A percentile compares a stretch with the other conserved stretches of the same genome.
Conservation (phyloP, 2,329 filamentous ascomycete genomes). For the Xenosphaeropsis pyriputrescens region DNA sequence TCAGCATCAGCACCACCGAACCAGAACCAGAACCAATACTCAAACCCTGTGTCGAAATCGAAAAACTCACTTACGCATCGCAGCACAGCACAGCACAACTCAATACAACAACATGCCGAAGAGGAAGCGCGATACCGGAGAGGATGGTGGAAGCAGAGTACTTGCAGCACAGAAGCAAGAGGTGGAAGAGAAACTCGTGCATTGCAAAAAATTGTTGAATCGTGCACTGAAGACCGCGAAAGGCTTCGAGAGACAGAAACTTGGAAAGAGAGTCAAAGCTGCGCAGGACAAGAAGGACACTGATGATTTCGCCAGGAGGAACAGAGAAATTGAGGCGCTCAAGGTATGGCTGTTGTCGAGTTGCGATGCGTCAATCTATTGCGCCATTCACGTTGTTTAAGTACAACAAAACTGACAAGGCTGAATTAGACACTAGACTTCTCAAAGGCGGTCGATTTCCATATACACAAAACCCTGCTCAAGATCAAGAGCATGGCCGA, state of each 20-base stretch:
- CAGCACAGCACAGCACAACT: too few species aligned
- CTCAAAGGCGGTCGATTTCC: slow-evolving; percentile 25
- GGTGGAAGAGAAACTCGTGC: slow-evolving; percentile 33
- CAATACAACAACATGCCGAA: slow-evolving; percentile 31
- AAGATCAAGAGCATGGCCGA: slow-evolving; percentile 33
- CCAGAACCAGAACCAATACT: too few species aligned
- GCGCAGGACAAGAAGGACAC: slow-evolving; percentile 26
- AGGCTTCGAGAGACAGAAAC: slow-evolving; percentile 65
- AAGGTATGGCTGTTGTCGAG: slow-evolving; percentile 20
- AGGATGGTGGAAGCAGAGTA: slow-evolving; percentile 8
- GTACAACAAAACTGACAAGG: too few species aligned
- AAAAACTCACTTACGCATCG: too few species aligned
- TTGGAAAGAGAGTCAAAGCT: slow-evolving; percentile 40
- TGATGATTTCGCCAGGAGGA: slow-evolving; percentile 42
- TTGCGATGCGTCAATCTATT: too few species aligned
- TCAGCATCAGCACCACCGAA: too few species aligned
- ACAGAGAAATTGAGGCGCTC: slow-evolving; percentile 39
- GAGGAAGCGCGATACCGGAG: slow-evolving; percentile 34
- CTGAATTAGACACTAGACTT: slow-evolving; percentile 25
- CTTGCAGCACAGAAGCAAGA: slow-evolving; percentile 19
- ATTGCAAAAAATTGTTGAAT: slow-evolving; percentile 43
- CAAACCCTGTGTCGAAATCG: too few species aligned
- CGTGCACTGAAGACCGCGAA: slow-evolving; percentile 59
- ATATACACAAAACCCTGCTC: slow-evolving; percentile 31
- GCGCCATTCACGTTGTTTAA: too few species aligned